These are phyloP conservation scores for Mycena kentingensis DNA, from an alignment of 768 basidiomycete genomes.

Conservation along the genomic window DNA sequence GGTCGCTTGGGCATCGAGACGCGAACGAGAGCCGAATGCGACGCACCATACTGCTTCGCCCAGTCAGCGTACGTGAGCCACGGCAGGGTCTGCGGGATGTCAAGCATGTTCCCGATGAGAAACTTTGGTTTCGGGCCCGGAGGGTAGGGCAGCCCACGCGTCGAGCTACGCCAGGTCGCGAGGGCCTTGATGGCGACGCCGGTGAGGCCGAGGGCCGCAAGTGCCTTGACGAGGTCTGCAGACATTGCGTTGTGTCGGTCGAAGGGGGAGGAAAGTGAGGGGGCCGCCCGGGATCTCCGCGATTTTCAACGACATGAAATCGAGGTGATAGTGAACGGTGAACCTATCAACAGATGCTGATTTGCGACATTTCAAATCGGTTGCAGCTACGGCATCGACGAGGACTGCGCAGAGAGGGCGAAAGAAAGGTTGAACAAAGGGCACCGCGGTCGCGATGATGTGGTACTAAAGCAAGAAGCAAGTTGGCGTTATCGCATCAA, in stretches of 20 bases:
- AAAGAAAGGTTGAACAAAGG: too few relatives aligned
- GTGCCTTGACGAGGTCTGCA: slow-evolving; percentile 11
- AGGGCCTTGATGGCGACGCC: slow-evolving; percentile 14
- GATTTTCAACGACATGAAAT: too few relatives aligned
- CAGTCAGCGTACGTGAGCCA: slow-evolving; percentile 27
- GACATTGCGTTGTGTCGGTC: too few relatives aligned
- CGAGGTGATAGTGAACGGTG: too few relatives aligned
- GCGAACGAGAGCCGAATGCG: background rate
- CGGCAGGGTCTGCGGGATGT: slow-evolving; percentile 23
- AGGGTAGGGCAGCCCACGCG: slow-evolving; percentile 25
- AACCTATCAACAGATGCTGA: background rate
- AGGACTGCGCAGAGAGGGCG: too few relatives aligned
- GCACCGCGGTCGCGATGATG: too few relatives aligned
- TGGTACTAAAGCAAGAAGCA: too few relatives aligned
- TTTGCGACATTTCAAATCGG: background rate
- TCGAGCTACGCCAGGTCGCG: slow-evolving; percentile 5
- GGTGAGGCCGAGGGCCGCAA: slow-evolving; percentile 6
- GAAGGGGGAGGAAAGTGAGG: too few relatives aligned
- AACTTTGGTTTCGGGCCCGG: slow-evolving; percentile 28
- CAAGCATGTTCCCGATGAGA: slow-evolving; percentile 29
- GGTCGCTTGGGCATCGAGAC: background rate
- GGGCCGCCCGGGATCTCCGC: too few relatives aligned
- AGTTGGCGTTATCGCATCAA: too few relatives aligned
- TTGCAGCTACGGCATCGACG: too few relatives aligned
- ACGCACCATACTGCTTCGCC: slow-evolving; percentile 20